A percentile compares a stretch with the other conserved stretches of the same genome.
Evolutionary conservation across 768 basidiomycete species (phyloP).

Genomic region (Suillus placidus): DNA sequence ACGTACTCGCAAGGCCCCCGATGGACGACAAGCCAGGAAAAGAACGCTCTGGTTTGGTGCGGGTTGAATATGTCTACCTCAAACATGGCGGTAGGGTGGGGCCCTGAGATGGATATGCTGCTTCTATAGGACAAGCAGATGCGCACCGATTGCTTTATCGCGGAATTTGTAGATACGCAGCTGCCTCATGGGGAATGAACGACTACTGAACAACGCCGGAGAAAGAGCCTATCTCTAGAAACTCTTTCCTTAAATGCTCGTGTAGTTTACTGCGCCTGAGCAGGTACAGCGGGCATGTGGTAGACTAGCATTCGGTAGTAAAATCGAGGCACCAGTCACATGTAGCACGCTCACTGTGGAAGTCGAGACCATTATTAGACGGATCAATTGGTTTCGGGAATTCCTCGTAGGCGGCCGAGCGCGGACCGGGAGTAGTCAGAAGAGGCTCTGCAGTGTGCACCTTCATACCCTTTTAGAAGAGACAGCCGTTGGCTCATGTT

Average conservation of each 20-base stretch:
- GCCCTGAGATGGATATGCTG: constrained; percentile 41
- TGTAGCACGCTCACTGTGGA: constrained; percentile 55
- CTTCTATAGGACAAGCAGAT: not conserved
- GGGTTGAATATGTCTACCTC: constrained; percentile 68
- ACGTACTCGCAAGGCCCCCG: constrained; percentile 73
- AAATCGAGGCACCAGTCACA: not conserved
- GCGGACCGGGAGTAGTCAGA: constrained; percentile 41
- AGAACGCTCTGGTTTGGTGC: constrained; percentile 68
- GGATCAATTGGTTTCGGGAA: constrained; percentile 59
- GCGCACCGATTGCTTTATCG: constrained; percentile 63
- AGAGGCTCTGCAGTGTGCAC: constrained; percentile 45
- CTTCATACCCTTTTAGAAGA: constrained; percentile 42
- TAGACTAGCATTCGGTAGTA: constrained; percentile 48
- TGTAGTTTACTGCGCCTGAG: constrained; percentile 56
- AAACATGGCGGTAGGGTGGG: constrained; percentile 73
- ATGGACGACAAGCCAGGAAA: constrained; percentile 67
- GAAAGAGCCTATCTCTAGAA: constrained; percentile 56
- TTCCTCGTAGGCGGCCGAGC: constrained; percentile 53
- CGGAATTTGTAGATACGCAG: constrained; percentile 62
- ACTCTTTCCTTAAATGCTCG: constrained; percentile 60
- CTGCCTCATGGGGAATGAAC: constrained; percentile 33
- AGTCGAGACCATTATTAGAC: constrained; percentile 67
- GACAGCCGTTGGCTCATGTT: constrained; percentile 25
- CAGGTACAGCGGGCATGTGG: constrained; percentile 51
- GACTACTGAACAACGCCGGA: not conserved